Conservation (phyloP, 495 filamentous ascomycete genomes). For the Penicillium herquei region DNA sequence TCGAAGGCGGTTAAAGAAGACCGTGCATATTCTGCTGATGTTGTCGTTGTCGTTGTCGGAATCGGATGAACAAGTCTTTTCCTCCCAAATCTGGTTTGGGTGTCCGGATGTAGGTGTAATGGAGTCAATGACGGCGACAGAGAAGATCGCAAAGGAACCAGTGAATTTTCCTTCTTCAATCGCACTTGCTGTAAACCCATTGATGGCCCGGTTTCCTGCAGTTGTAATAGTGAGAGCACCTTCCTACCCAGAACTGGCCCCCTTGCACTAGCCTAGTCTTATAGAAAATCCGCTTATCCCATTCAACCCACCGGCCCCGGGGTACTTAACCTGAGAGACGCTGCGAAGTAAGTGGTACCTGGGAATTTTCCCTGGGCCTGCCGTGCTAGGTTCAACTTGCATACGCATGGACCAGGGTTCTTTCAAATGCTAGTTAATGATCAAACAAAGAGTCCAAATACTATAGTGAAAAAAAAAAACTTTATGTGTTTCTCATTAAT, state of each 20-base stretch:
- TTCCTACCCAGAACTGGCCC: background rate
- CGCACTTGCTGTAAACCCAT: constrained; percentile 8
- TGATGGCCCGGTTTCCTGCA: background rate
- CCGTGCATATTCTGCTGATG: background rate
- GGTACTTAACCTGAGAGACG: background rate
- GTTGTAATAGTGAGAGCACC: constrained; percentile 2
- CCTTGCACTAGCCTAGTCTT: constrained; percentile 2
- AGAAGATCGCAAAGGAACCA: constrained; percentile 11
- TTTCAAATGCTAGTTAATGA: constrained; percentile 1
- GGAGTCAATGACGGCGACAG: constrained; percentile 24
- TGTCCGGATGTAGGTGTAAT: constrained; percentile 23
- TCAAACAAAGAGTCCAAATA: background rate
- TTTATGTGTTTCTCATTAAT: background rate
- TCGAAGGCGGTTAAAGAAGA: too few species aligned
- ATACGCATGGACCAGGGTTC: constrained; percentile 11
- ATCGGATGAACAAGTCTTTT: background rate
- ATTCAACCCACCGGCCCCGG: background rate
- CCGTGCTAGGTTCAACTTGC: constrained; percentile 4
- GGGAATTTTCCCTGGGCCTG: background rate
- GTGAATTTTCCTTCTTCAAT: constrained; percentile 7
- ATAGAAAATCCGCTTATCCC: background rate
- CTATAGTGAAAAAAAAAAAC: background rate
- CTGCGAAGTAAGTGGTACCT: background rate
- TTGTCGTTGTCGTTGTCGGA: background rate
- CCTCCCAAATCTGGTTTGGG: background rate